A percentile compares a stretch with the other conserved stretches of the same genome.
Evolutionary conservation across 225 moss, liverwort and hornwort species (phyloP).

Genomic region (Ulota crispa): DNA sequence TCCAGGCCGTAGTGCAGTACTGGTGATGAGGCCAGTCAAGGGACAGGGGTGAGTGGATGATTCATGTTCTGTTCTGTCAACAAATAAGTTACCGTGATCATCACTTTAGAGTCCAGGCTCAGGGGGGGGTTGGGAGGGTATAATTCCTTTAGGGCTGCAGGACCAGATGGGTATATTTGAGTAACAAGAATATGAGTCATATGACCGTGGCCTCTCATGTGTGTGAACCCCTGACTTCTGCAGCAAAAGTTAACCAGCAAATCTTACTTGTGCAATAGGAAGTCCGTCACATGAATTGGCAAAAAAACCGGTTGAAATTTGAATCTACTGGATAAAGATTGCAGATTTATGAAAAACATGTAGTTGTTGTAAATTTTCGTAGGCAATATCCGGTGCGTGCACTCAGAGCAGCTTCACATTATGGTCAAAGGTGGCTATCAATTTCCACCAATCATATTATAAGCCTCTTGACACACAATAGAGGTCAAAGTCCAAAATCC

Average conservation of each 20-base stretch:
- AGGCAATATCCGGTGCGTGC: no score
- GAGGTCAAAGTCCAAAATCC: no score
- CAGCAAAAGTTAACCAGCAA: conserved; percentile 8
- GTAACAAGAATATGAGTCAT: not conserved
- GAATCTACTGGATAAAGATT: no score
- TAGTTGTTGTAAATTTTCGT: no score
- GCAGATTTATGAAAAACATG: no score
- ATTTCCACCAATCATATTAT: no score
- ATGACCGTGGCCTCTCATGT: not conserved
- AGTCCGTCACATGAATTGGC: no score
- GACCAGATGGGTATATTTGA: not conserved
- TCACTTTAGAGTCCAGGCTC: not conserved
- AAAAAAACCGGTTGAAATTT: no score
- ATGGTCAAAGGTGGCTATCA: no score
- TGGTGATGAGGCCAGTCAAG: not conserved
- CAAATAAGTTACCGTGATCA: conserved; percentile 24
- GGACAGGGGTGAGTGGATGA: not conserved
- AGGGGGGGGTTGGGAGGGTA: not conserved
- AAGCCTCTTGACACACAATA: no score
- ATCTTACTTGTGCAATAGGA: not conserved
- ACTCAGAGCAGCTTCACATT: no score
- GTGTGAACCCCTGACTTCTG: not conserved
- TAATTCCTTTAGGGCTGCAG: not conserved
- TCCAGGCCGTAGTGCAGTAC: no score
- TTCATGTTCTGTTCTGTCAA: not conserved